A percentile compares a stretch with the other conserved stretches of the same genome.
Evolutionary conservation across 2,329 filamentous ascomycete species (phyloP).

Genomic region (Clarireedia homoeocarpa): DNA sequence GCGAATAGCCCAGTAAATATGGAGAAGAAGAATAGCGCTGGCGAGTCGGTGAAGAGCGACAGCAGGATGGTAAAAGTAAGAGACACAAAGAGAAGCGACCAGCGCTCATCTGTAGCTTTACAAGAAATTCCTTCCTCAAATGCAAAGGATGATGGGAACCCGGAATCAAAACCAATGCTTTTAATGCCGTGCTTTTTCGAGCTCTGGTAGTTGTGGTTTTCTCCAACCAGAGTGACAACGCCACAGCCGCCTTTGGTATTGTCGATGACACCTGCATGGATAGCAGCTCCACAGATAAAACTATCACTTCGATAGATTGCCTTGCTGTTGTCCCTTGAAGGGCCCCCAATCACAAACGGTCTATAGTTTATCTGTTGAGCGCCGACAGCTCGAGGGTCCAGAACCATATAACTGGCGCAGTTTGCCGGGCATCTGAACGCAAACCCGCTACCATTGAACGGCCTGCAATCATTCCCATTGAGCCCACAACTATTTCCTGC

Average conservation of each 20-base stretch:
- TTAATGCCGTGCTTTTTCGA: conserved; percentile 65
- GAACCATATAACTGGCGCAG: conserved; percentile 55
- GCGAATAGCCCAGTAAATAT: conserved; percentile 78
- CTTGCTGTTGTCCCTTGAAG: conserved; percentile 33
- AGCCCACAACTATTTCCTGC: conserved; percentile 65
- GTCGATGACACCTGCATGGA: conserved; percentile 73
- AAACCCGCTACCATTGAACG: conserved; percentile 62
- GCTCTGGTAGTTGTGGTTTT: conserved; percentile 53
- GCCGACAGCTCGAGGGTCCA: conserved; percentile 71
- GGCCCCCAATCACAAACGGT: conserved; percentile 62
- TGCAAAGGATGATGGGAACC: conserved; percentile 80
- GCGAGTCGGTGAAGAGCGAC: conserved; percentile 73
- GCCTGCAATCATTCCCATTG: conserved; percentile 66
- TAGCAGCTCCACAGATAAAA: conserved; percentile 76
- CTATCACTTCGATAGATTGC: conserved; percentile 81
- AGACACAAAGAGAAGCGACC: conserved; percentile 76
- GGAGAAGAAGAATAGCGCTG: conserved; percentile 76
- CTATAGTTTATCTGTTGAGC: conserved; percentile 57
- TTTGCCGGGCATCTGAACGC: conserved; percentile 69
- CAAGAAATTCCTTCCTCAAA: conserved; percentile 63
- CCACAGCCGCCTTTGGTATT: conserved; percentile 72
- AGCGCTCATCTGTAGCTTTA: conserved; percentile 68
- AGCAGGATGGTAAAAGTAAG: conserved; percentile 70
- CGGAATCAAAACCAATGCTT: conserved; percentile 74
- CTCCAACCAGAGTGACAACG: conserved; percentile 66